Conservation (phyloP, 2,329 filamentous ascomycete species). For the Ramularia collo-cygni region DNA sequence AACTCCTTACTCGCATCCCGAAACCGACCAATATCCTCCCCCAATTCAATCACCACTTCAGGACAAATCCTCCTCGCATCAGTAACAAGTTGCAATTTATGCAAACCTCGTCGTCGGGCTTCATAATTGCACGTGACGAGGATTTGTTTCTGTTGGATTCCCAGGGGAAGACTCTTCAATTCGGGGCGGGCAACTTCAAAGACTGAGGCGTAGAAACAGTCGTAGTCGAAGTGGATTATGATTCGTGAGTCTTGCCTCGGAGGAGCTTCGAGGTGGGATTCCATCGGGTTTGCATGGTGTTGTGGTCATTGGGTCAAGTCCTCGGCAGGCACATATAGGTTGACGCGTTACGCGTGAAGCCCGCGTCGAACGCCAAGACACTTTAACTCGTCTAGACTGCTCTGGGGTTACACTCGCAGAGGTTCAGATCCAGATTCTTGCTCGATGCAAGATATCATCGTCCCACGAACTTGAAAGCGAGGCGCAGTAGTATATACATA, state of each 20-base stretch:
- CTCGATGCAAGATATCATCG: too few species aligned
- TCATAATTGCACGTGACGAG: slow-evolving; percentile 91
- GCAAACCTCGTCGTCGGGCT: slow-evolving; percentile 61
- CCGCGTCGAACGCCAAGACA: too few species aligned
- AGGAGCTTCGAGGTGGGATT: slow-evolving; percentile 6
- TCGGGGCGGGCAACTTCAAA: slow-evolving; percentile 73
- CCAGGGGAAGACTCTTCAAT: slow-evolving; percentile 66
- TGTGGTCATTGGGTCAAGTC: too few species aligned
- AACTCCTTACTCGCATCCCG: slow-evolving; percentile 78
- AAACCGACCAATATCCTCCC: slow-evolving; percentile 80
- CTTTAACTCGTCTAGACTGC: too few species aligned
- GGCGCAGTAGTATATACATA: too few species aligned
- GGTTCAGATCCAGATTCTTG: too few species aligned
- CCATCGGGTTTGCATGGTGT: too few species aligned
- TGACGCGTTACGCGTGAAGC: too few species aligned
- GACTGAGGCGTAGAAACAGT: slow-evolving; percentile 92
- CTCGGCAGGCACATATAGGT: too few species aligned
- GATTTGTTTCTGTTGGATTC: slow-evolving; percentile 77
- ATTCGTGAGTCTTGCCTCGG: slow-evolving; percentile 56
- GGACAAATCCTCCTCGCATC: slow-evolving; percentile 77
- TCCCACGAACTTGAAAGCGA: too few species aligned
- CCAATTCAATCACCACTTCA: slow-evolving; percentile 76
- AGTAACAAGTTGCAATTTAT: slow-evolving; percentile 77
- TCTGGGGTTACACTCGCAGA: too few species aligned
- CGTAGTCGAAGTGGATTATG: slow-evolving; percentile 80